phyloP scores from a whole-genome alignment of 495 filamentous ascomycete genomes.

The Xylaria grammica region DNA sequence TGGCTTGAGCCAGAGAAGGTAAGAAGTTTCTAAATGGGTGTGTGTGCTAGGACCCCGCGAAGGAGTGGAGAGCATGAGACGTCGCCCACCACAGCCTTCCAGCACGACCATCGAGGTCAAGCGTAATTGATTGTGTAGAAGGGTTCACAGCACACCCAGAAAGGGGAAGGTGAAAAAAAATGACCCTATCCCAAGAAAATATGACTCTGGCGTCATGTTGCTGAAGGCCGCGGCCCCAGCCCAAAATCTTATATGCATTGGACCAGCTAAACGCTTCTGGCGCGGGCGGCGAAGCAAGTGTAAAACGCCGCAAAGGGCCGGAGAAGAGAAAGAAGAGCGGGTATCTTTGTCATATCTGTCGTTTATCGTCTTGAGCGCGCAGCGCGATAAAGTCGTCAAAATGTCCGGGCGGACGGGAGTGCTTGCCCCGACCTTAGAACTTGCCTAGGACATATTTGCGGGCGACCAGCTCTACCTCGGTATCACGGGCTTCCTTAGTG shows the following conservation, averaged over 20 bases:
- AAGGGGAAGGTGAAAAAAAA: too few species aligned
- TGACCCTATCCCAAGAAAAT: background rate
- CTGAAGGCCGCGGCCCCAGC: too few species aligned
- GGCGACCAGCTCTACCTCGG: slow-evolving; percentile 25
- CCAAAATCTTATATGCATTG: too few species aligned
- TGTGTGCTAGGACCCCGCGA: background rate
- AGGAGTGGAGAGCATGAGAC: background rate
- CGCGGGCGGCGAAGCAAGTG: background rate
- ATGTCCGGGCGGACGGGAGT: slow-evolving; percentile 6
- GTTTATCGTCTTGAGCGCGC: slow-evolving; percentile 36
- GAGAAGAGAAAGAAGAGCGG: background rate
- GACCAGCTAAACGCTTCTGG: slow-evolving; percentile 9
- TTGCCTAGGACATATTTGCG: slow-evolving; percentile 41
- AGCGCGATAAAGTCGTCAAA: slow-evolving; percentile 27
- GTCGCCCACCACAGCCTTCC: background rate
- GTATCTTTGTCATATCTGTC: slow-evolving; percentile 26
- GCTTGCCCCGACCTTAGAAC: slow-evolving; percentile 23
- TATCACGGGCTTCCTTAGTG: slow-evolving; percentile 28
- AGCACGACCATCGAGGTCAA: slow-evolving; percentile 13
- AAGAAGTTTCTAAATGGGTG: slow-evolving; percentile 22
- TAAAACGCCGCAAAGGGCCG: background rate
- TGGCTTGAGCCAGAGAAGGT: slow-evolving; percentile 17
- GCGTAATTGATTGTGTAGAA: background rate
- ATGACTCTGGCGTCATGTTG: background rate
- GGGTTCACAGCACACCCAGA: too few species aligned